A percentile compares a stretch with the other conserved stretches of the same genome.
These are phyloP conservation scores for Cornus controversa DNA, from an alignment of 148 eudicot genomes.

Conservation along the genomic window DNA sequence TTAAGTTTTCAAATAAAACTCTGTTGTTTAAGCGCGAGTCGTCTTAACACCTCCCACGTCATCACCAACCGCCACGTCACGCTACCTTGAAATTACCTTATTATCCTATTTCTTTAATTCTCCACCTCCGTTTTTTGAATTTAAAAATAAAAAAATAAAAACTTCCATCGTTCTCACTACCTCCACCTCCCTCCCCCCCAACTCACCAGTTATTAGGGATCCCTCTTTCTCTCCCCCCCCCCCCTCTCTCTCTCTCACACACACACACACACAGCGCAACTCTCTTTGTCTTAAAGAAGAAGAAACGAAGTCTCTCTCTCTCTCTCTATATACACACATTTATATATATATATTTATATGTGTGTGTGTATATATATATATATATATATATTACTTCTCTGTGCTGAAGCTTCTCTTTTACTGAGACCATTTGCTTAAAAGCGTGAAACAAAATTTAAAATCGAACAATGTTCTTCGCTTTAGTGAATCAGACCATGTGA, in stretches of 20 bases:
- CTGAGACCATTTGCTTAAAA: constrained; percentile 12
- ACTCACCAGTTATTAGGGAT: not conserved
- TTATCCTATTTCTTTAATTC: not conserved
- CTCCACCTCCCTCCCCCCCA: constrained; percentile 2
- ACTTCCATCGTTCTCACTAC: constrained; percentile 12
- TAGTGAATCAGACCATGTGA: constrained; percentile 55
- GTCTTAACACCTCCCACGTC: constrained; percentile 3
- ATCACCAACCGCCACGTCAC: constrained; percentile 2
- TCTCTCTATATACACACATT: not conserved
- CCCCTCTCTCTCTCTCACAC: constrained; percentile 5
- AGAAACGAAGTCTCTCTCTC: constrained; percentile 10
- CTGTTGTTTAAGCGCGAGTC: not conserved
- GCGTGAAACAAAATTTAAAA: constrained; percentile 13
- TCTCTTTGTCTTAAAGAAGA: constrained; percentile 30
- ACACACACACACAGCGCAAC: constrained; percentile 8
- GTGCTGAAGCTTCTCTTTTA: constrained; percentile 17
- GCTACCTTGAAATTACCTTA: not conserved
- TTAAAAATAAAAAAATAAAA: not conserved
- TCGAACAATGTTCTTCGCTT: constrained; percentile 36
- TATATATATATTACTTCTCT: not conserved
- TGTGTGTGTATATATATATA: not conserved
- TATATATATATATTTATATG: not conserved
- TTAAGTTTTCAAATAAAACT: constrained; percentile 1
- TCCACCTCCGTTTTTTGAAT: not conserved
- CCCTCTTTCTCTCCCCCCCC: constrained; percentile 4